A percentile compares a stretch with the other conserved stretches of the same genome.
Evolutionary conservation across 768 basidiomycete species (phyloP).

Genomic region (Russula foetens): DNA sequence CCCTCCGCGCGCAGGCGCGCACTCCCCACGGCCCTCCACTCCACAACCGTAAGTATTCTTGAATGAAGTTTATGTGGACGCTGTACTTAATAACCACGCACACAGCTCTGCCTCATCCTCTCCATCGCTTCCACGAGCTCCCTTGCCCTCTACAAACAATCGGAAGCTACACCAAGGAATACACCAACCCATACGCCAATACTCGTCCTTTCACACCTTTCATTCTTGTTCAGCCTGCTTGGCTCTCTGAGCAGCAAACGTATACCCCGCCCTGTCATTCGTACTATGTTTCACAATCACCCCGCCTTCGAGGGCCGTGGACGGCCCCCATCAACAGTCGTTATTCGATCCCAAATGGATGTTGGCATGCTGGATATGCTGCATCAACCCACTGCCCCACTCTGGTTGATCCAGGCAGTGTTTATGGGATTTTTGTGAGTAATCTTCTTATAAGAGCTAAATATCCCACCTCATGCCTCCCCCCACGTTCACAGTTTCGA

Average conservation of each 20-base stretch:
- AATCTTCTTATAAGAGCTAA: not conserved
- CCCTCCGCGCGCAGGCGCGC: slow-evolving; percentile 3
- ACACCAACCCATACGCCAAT: not conserved
- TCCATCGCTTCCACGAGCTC: not conserved
- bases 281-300: not conserved
- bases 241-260: not conserved
- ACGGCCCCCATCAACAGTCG: not conserved
- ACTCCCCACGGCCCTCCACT: not conserved
- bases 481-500: not conserved
- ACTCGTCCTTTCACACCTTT: not conserved
- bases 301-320: not conserved
- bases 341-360: not conserved
- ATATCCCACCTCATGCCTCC: not conserved
- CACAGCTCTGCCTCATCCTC: not conserved
- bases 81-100: not conserved
- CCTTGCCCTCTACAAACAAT: not conserved
- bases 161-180: slow-evolving; percentile 2
- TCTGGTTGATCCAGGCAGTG: not conserved
- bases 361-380: not conserved
- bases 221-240: slow-evolving; percentile 12
- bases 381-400: not conserved
- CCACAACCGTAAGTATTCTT: slow-evolving; percentile 5
- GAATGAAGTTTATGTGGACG: not conserved
- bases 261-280: too few relatives aligned
- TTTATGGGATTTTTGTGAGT: slow-evolving; percentile 1